phyloP scores from a whole-genome alignment of 179 eudicot genomes.

The Drosera spatulata region DNA sequence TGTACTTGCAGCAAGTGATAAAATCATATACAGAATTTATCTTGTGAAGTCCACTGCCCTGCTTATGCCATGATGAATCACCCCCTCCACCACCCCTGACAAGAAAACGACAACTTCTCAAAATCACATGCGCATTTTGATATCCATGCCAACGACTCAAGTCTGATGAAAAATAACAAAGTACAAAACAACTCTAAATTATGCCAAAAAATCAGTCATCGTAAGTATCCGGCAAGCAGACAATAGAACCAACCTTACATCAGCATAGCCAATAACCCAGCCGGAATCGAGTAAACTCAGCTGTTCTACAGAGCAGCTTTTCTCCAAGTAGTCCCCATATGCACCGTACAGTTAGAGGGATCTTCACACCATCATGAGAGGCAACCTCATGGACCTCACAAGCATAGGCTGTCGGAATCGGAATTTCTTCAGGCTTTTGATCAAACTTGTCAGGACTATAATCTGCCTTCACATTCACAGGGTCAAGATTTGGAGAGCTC shows the following conservation, averaged over 20 bases:
- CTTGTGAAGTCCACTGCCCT: slow-evolving; percentile 66
- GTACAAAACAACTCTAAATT: neutral
- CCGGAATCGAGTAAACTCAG: slow-evolving; percentile 93
- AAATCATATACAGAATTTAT: slow-evolving; percentile 76
- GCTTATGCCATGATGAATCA: slow-evolving; percentile 73
- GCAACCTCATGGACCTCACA: slow-evolving; percentile 63
- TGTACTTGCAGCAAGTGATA: slow-evolving; percentile 61
- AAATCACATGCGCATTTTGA: neutral
- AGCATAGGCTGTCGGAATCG: slow-evolving; percentile 34
- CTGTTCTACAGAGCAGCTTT: slow-evolving; percentile 81
- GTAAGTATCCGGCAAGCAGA: neutral
- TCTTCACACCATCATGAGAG: slow-evolving; percentile 57
- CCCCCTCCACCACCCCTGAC: slow-evolving; percentile 78
- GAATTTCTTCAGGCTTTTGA: slow-evolving; percentile 16
- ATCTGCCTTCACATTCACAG: slow-evolving; percentile 8
- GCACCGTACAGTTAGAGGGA: slow-evolving; percentile 95
- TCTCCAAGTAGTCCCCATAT: slow-evolving; percentile 82
- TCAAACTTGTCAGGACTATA: slow-evolving; percentile 8
- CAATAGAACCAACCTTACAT: slow-evolving; percentile 63
- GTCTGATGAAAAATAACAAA: neutral
- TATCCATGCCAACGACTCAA: neutral
- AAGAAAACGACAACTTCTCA: slow-evolving; percentile 6
- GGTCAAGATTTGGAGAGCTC: slow-evolving; percentile 8
- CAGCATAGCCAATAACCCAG: slow-evolving; percentile 93
- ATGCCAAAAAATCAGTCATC: neutral